phyloP scores from a whole-genome alignment of 2,329 filamentous ascomycete genomes.

The Penicillium paneum region DNA sequence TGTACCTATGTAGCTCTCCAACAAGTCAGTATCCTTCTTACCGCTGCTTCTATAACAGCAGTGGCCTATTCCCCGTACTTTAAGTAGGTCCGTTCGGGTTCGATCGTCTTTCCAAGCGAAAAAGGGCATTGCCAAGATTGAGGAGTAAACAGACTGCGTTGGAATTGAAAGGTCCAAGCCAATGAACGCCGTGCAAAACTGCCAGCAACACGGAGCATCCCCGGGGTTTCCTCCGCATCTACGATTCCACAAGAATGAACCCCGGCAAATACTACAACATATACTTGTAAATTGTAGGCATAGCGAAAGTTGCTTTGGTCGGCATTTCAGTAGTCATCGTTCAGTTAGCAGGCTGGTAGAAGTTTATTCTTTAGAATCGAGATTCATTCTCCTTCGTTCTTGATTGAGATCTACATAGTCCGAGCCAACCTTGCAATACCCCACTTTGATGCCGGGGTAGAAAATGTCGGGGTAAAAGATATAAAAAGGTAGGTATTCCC shows the following conservation, averaged over 20 bases:
- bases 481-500: slow-evolving; percentile 2
- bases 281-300: neutral
- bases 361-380: neutral
- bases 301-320: neutral
- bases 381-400: neutral
- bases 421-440: neutral
- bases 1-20: too few species aligned
- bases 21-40: too few species aligned
- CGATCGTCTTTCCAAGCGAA: too few species aligned
- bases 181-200: slow-evolving; percentile 3
- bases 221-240: slow-evolving; percentile 6
- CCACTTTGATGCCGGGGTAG: neutral
- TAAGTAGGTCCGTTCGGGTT: too few species aligned
- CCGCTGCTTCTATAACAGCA: too few species aligned
- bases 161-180: neutral
- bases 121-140: neutral
- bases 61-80: too few species aligned
- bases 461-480: neutral
- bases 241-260: neutral
- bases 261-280: neutral
- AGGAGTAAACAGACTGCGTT: neutral
- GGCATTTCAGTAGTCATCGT: neutral
- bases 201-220: slow-evolving; percentile 1
- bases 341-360: neutral
- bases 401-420: neutral